Base-by-base conservation (phyloP, 208 protist genomes). In the Leishmania major region DNA sequence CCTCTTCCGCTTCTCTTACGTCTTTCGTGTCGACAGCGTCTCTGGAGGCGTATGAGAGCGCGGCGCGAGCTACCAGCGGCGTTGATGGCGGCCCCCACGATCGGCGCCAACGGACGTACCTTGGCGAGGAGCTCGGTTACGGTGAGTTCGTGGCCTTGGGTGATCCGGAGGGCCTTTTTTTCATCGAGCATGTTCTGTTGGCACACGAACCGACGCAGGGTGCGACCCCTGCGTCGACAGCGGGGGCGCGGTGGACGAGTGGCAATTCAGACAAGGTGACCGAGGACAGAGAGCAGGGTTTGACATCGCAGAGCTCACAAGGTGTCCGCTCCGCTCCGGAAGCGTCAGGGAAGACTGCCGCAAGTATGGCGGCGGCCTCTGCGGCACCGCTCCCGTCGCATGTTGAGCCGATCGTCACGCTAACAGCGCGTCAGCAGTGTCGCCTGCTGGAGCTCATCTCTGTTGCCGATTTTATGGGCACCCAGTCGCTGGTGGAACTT, bases 361-460 rank as follows among this genome's bases (percentile, higher is more conserved):
- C 15, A 35, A 25, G 22, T 11, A 74, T 17, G 40, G 43, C 51
- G 7, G 53, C n/a, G 1, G 35, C 51, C 19, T 66, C 49, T 37
- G 31, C 35, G 31, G 25, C 62, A n/a, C 8, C 31, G 43, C 40
- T 57, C 11, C 37, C 19, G 5, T 31, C 59, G 31, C 49, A 66
- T 31, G 6, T 59, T 53, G 57, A 49, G 6, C 40, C 45, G 40
- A 60, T 51, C 17, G n/a, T 67, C 28, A 57, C 72, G 47, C 45
- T 82, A 53, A n/a, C 72, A 17, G 60, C 40, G 17, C 35, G 22
- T 3, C 85, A 93, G 75, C 91, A 94, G 78, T 70, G 78, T 8
- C 60, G 67, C 40, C 60, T 96, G n/a, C 82, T 94, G 72, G 89
- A 94, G 77, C 86, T 96, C 55, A 78, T 93, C 37, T 81, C 88